Evolutionary conservation across 179 eudicot genomes (phyloP).

Genomic region (Vitellaria paradoxa): DNA sequence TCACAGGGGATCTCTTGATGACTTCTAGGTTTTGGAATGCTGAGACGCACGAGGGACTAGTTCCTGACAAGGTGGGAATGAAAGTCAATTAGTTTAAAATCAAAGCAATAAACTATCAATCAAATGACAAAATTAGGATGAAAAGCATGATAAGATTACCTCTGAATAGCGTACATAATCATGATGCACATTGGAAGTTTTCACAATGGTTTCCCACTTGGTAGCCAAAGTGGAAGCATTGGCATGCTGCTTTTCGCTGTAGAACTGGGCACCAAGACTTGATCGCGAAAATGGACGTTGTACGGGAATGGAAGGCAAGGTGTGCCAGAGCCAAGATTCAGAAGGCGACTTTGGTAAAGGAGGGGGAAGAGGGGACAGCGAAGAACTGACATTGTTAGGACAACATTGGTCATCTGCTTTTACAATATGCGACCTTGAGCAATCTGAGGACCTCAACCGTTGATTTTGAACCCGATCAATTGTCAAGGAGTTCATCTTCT

Average conservation of each 20-base stretch:
- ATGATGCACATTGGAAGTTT: constrained; percentile 54
- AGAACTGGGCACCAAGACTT: constrained; percentile 25
- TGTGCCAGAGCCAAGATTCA: constrained; percentile 83
- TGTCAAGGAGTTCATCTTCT: neutral
- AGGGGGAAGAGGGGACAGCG: constrained; percentile 52
- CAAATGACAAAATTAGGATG: neutral
- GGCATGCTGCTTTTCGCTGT: constrained; percentile 38
- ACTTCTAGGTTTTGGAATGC: constrained; percentile 3
- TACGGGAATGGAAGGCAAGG: constrained; percentile 54
- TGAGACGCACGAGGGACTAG: constrained; percentile 17
- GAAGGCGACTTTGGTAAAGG: constrained; percentile 97
- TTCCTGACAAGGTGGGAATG: constrained; percentile 19
- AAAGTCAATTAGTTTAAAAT: neutral
- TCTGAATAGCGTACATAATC: constrained; percentile 73
- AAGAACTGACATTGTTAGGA: constrained; percentile 8
- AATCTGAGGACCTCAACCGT: neutral
- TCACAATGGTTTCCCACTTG: constrained; percentile 91
- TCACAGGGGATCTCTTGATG: neutral
- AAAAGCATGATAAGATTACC: constrained; percentile 34
- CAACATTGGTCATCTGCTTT: constrained; percentile 22
- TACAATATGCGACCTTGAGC: constrained; percentile 14
- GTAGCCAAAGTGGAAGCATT: constrained; percentile 32
- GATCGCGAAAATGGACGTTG: constrained; percentile 54
- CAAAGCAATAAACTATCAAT: neutral
- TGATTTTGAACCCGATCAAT: constrained; percentile 9